Percentiles rank a stretch among this genome's conserved stretches.
Conservation (phyloP, 352 stramenopile genomes). For the Phytopythium cucurbitacearum region DNA sequence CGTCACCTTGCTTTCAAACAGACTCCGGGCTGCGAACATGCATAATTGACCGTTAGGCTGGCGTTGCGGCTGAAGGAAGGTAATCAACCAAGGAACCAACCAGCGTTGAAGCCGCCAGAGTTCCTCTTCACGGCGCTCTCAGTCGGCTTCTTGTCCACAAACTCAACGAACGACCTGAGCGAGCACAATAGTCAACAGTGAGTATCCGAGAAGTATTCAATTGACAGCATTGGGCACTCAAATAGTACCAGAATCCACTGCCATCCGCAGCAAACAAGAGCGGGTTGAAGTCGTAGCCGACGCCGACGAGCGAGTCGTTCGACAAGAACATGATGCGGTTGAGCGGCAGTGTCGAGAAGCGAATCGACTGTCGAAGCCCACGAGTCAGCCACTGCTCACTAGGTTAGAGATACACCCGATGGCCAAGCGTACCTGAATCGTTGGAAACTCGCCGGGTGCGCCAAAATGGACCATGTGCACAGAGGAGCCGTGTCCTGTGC, state of each 20-base stretch:
- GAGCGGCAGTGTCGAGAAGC: conserved; percentile 84
- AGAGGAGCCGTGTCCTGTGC: conserved; percentile 78
- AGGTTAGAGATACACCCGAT: neutral
- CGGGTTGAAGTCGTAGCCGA: conserved; percentile 91
- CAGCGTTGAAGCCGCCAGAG: conserved; percentile 63
- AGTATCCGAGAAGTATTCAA: neutral
- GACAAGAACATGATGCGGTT: conserved; percentile 86
- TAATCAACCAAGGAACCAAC: conserved; percentile 13
- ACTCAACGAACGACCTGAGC: conserved; percentile 63
- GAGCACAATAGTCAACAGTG: neutral
- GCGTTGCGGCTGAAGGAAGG: too few species aligned
- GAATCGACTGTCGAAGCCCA: conserved; percentile 61
- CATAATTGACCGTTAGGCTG: neutral
- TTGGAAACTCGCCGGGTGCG: conserved; percentile 58
- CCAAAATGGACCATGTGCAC: conserved; percentile 90
- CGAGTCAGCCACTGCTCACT: neutral
- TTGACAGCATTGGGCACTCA: neutral
- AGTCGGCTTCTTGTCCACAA: conserved; percentile 74
- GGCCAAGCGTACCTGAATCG: conserved; percentile 46
- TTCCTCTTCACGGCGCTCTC: conserved; percentile 44
- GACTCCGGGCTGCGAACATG: conserved; percentile 43
- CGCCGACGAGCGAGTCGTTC: conserved; percentile 84
- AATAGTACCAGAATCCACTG: conserved; percentile 67
- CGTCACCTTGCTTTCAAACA: conserved; percentile 85
- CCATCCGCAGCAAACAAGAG: conserved; percentile 80